phyloP scores from a whole-genome alignment of 2,329 filamentous ascomycete genomes.

The Alternaria novae-zelandiae region DNA sequence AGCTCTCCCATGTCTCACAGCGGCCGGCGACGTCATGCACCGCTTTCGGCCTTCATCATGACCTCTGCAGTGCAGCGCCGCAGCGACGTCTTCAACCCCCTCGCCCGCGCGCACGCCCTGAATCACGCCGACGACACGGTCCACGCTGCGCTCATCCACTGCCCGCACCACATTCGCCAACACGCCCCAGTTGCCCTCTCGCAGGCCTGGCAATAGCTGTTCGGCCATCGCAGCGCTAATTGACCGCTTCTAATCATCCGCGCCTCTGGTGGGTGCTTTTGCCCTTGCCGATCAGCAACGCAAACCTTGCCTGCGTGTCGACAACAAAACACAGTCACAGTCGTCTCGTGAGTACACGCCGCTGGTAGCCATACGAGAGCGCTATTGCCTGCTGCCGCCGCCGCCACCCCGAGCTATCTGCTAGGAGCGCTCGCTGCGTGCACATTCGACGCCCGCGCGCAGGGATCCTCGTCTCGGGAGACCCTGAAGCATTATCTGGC shows the following conservation, averaged over 20 bases:
- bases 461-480: slow-evolving; percentile 16
- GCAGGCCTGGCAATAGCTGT: not conserved
- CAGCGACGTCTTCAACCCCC: not conserved
- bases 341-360: not conserved
- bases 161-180: not conserved
- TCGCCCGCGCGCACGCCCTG: not conserved
- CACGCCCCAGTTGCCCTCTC: not conserved
- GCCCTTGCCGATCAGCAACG: slow-evolving; percentile 4
- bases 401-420: slow-evolving; percentile 4
- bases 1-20: slow-evolving; percentile 1
- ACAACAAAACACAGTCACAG: not conserved
- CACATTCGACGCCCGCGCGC: slow-evolving; percentile 16
- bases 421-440: not conserved
- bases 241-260: slow-evolving; percentile 17
- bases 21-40: slow-evolving; percentile 13
- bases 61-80: not conserved
- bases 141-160: not conserved
- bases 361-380: not conserved
- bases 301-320: not conserved
- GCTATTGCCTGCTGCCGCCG: slow-evolving; percentile 7
- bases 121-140: not conserved
- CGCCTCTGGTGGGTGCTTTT: slow-evolving; percentile 4
- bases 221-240: slow-evolving; percentile 15
- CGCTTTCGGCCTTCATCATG: not conserved
- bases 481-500: slow-evolving; percentile 14